Percentiles rank a stretch among this genome's conserved stretches.
Evolutionary conservation across 2,329 filamentous ascomycete species (phyloP).

Genomic region (Cladosporium sp.): DNA sequence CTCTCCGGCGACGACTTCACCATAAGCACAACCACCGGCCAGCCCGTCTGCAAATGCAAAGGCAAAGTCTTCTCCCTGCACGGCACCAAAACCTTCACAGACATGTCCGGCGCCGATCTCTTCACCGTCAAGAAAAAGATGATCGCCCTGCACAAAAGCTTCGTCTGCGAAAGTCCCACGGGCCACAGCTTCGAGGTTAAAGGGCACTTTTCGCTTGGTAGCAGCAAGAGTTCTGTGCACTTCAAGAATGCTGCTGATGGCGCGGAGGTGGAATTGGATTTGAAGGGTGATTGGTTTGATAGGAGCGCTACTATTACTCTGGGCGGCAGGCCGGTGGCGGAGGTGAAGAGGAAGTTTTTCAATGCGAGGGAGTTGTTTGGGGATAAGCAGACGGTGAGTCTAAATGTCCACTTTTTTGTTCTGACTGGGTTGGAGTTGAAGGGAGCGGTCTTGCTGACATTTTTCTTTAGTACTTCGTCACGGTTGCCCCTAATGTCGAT

Average conservation of each 20-base stretch:
- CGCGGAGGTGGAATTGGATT: conserved; percentile 44
- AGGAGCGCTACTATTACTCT: conserved; percentile 53
- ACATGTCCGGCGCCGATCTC: conserved; percentile 51
- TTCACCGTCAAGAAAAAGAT: conserved; percentile 56
- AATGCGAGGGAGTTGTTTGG: conserved; percentile 56
- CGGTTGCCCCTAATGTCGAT: conserved; percentile 62
- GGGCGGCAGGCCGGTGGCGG: conserved; percentile 50
- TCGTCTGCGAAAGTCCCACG: conserved; percentile 39
- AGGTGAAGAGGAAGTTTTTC: conserved; percentile 56
- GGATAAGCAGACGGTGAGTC: conserved; percentile 53
- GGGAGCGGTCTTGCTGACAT: conserved; percentile 7
- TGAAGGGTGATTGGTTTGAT: conserved; percentile 62
- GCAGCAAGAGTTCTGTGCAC: conserved; percentile 51
- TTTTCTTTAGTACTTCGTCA: conserved; percentile 50
- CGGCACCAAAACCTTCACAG: conserved; percentile 53
- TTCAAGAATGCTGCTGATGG: conserved; percentile 51
- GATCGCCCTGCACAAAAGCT: conserved; percentile 51
- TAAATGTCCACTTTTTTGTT: background rate
- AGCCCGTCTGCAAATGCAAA: conserved; percentile 53
- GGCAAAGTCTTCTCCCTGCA: conserved; percentile 53
- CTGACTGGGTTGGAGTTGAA: background rate
- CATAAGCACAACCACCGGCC: conserved; percentile 53
- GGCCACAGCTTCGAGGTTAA: conserved; percentile 35
- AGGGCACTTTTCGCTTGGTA: conserved; percentile 50
- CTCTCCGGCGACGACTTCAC: conserved; percentile 62